A percentile compares a stretch with the other conserved stretches of the same genome.
Conservation (phyloP, 352 stramenopile species). For the Pythium monospermum region DNA sequence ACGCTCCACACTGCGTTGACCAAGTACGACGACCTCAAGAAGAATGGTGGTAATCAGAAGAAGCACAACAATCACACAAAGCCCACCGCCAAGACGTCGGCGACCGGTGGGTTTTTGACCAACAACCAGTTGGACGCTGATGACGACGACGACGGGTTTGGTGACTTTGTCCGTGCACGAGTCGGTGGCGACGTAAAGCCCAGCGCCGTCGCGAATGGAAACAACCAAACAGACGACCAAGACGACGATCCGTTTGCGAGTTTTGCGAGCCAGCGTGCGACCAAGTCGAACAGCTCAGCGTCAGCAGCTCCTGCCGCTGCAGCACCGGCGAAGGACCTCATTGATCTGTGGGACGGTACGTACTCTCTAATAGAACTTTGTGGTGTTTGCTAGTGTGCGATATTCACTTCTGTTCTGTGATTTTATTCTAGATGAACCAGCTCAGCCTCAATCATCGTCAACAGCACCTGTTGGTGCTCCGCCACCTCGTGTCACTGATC, state of each 20-base stretch:
- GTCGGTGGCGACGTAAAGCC: constrained; percentile 24
- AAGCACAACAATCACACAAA: too few species aligned
- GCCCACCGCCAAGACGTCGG: constrained; percentile 11
- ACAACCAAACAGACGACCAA: constrained; percentile 32
- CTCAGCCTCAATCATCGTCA: neutral
- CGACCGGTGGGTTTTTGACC: neutral
- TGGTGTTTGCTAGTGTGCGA: neutral
- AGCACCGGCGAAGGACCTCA: constrained; percentile 39
- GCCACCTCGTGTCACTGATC: constrained; percentile 3
- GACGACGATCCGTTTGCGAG: constrained; percentile 61
- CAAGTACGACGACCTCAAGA: constrained; percentile 43
- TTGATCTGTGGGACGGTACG: constrained; percentile 64
- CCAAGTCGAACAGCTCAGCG: constrained; percentile 14
- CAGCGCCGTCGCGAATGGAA: constrained; percentile 1
- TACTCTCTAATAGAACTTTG: neutral
- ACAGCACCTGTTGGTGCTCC: neutral
- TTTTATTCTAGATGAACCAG: constrained; percentile 17
- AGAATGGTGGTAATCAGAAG: constrained; percentile 9
- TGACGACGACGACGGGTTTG: constrained; percentile 52
- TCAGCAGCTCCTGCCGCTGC: constrained; percentile 19
- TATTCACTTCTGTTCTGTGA: neutral
- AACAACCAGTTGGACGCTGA: constrained; percentile 25
- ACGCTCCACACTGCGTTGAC: constrained; percentile 50
- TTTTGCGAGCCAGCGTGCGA: constrained; percentile 51
- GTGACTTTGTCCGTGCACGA: constrained; percentile 51